Evolutionary conservation across 1,284 basidiomycete species (phyloP), one percentile per base, ranked within the genome.

Genomic region (Ganoderma sinense): DNA sequence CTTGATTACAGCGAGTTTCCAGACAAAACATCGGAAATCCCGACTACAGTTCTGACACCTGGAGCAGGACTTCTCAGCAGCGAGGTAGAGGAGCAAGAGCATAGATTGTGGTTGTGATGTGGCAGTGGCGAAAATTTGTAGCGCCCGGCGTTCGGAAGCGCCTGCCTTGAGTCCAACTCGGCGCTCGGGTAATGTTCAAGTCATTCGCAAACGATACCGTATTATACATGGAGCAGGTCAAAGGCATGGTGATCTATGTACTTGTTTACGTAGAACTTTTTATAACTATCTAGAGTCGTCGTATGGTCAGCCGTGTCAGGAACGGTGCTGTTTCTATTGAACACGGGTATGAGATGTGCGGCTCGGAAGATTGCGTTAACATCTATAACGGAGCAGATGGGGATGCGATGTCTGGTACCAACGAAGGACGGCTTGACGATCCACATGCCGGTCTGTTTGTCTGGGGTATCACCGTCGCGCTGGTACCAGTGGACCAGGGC

Each of bases 381-480:
- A 33, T 74, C 69, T 13, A 76, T 55, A 0, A 70, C 56, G 2
- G 60, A 62, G 39, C 58, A 60, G 13, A 29, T 18, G 1, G 39
- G 66, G 4, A 61, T 43, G 1, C 36, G 69, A 8, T 48, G 13
- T 1, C 56, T 53, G 23, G 68, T 55, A 0, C n/a, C n/a, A n/a
- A 41, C 23, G 20, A 62, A 48, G 45, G 75, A 71, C 1, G 74
- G 74, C 40, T 65, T 43, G 0, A 78, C 76, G 6, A 74, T 53
- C 76, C 75, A 77, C 72, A 78, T 74, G 0, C 76, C 76, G 2
- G 74, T 75, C 45, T 69, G 56, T 1, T 71, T 53, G 66, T 75
- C 71, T 8, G 76, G 76, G 20, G 26, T 65, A 36, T 75, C 68
- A 1, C 61, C 67, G 2, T 66, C 31, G 2, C 68, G 45, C 20